Percentiles rank a stretch among this genome's conserved stretches.
phyloP scores from a whole-genome alignment of 225 moss, liverwort and hornwort genomes.

The Physcomitrellopsis africana region DNA sequence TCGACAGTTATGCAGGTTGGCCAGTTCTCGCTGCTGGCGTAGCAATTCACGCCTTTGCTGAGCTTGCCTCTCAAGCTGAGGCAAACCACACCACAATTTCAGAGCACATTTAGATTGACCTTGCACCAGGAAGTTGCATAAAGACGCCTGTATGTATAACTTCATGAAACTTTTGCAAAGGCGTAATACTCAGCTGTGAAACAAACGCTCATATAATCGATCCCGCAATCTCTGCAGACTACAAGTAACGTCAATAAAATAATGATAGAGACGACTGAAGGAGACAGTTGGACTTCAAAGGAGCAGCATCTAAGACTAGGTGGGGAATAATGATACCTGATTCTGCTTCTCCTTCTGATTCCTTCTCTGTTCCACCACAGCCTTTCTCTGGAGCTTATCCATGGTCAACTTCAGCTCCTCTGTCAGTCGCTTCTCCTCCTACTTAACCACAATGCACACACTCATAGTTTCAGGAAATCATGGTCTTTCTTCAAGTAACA shows the following conservation, averaged over 20 bases:
- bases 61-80: slow-evolving; percentile 39
- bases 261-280: neutral
- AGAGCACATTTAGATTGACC: neutral
- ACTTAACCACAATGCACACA: neutral
- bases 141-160: too few relatives aligned
- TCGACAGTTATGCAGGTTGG: slow-evolving; percentile 44
- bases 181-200: neutral
- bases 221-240: slow-evolving; percentile 4
- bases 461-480: neutral
- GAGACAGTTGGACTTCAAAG: slow-evolving; percentile 18
- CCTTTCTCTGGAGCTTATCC: slow-evolving; percentile 46
- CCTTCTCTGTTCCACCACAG: slow-evolving; percentile 37
- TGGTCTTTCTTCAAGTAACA: neutral
- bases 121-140: too few relatives aligned
- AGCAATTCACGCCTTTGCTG: slow-evolving; percentile 42
- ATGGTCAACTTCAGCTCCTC: slow-evolving; percentile 35
- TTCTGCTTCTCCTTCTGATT: slow-evolving; percentile 32
- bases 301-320: neutral
- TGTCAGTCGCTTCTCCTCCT: slow-evolving; percentile 50
- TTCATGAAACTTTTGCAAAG: slow-evolving; percentile 6
- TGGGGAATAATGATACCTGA: slow-evolving; percentile 26
- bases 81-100: neutral
- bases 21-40: slow-evolving; percentile 43
- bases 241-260: neutral
- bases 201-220: slow-evolving; percentile 5